Evolutionary conservation across 192 early-diverging fungal species (phyloP).

Genomic region (Phlyctochytrium planicorne): DNA sequence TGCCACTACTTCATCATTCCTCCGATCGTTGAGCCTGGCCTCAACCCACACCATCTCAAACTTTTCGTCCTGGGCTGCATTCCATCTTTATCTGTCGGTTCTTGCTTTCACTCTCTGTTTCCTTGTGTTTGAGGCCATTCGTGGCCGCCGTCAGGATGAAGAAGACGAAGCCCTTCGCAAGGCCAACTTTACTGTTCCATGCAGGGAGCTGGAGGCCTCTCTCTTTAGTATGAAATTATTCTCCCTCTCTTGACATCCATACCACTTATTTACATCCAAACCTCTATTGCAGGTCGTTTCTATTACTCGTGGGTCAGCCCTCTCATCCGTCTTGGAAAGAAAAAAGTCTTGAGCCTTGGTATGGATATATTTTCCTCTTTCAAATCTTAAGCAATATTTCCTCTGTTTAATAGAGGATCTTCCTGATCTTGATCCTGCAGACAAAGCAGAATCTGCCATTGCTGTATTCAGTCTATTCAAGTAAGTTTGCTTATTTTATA

Average conservation of each 20-base stretch:
- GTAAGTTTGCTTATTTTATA: neutral
- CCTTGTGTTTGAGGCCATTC: neutral
- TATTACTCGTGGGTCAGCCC: constrained; percentile 42
- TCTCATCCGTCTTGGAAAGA: constrained; percentile 31
- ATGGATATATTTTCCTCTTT: no score
- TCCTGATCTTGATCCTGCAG: neutral
- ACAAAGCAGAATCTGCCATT: constrained; percentile 23
- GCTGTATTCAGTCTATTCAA: constrained; percentile 14
- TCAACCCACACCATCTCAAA: no score
- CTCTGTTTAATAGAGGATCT: no score
- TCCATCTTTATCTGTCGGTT: no score
- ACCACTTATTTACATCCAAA: no score
- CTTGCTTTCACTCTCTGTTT: neutral
- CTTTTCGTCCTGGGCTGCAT: no score
- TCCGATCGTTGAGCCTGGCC: no score
- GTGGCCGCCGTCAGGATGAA: neutral
- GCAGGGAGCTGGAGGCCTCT: neutral
- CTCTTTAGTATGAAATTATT: no score
- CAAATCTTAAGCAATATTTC: no score
- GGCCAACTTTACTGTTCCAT: neutral
- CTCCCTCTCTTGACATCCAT: no score
- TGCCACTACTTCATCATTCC: no score
- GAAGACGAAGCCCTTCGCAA: neutral
- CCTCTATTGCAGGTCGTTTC: no score
- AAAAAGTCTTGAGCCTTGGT: constrained; percentile 26